These are phyloP conservation scores for Suhomyces guaymorum DNA, from an alignment of 1,139 yeast genomes.

Conservation along the genomic window DNA sequence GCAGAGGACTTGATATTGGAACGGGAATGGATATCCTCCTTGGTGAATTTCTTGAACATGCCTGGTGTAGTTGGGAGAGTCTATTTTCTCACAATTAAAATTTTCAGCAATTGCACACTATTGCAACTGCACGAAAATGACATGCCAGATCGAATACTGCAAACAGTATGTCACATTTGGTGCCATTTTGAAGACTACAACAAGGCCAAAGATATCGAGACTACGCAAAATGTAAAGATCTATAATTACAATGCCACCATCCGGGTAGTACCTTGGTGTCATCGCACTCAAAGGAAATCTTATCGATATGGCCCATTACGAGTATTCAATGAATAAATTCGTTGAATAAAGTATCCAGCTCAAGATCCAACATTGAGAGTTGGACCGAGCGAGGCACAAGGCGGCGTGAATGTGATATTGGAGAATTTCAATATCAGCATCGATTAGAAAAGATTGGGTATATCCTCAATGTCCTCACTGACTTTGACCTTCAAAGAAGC, in stretches of 20 bases:
- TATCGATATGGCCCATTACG: slow-evolving; percentile 61
- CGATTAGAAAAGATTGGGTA: too few species aligned
- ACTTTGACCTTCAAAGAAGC: slow-evolving; percentile 38
- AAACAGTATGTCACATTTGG: too few species aligned
- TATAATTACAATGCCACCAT: slow-evolving; percentile 75
- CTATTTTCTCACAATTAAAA: not conserved
- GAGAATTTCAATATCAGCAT: too few species aligned
- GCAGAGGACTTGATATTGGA: slow-evolving; percentile 92
- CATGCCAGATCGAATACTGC: not conserved
- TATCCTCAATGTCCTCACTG: slow-evolving; percentile 30
- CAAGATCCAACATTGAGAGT: slow-evolving; percentile 39
- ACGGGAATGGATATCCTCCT: slow-evolving; percentile 85
- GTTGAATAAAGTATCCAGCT: slow-evolving; percentile 48
- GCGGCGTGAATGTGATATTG: too few species aligned
- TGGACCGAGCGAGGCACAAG: slow-evolving; percentile 73
- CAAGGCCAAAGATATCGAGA: not conserved
- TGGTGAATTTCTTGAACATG: slow-evolving; percentile 72
- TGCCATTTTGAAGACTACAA: too few species aligned
- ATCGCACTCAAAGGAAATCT: slow-evolving; percentile 78
- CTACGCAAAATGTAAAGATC: slow-evolving; percentile 49
- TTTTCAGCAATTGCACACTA: slow-evolving; percentile 1
- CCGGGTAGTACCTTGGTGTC: slow-evolving; percentile 53
- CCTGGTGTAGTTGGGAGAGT: not conserved
- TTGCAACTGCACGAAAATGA: not conserved
- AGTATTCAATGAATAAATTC: slow-evolving; percentile 12